These are phyloP conservation scores for Entomortierella lignicola DNA, from an alignment of 192 early-diverging fungal genomes.

Conservation along the genomic window DNA sequence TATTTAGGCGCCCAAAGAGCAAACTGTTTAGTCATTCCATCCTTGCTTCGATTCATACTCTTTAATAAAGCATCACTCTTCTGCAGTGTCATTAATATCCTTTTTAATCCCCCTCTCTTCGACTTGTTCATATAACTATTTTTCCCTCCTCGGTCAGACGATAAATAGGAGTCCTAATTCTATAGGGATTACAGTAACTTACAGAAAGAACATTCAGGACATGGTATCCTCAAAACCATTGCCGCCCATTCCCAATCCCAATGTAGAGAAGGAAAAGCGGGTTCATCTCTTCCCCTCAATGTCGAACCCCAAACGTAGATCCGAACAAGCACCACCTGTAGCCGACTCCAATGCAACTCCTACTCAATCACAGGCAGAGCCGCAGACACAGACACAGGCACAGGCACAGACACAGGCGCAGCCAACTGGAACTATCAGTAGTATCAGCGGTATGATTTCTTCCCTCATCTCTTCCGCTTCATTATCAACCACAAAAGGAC, in stretches of 20 bases:
- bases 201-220: not conserved
- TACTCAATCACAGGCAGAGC: conserved; percentile 1
- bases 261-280: conserved; percentile 18
- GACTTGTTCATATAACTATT: too few relatives aligned
- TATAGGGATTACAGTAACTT: too few relatives aligned
- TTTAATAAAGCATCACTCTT: too few relatives aligned
- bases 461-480: conserved; percentile 5
- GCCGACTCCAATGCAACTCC: not conserved
- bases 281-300: conserved; percentile 24
- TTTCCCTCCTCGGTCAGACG: too few relatives aligned
- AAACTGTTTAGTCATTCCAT: too few relatives aligned
- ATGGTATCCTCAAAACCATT: conserved; percentile 51
- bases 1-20: too few relatives aligned
- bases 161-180: too few relatives aligned
- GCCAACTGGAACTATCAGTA: not conserved
- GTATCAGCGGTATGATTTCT: conserved; percentile 6
- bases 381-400: not conserved
- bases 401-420: not conserved
- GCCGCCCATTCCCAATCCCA: conserved; percentile 37
- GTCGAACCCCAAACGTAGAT: conserved; percentile 23
- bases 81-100: too few relatives aligned
- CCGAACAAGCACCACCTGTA: not conserved
- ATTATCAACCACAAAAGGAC: not conserved
- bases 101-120: too few relatives aligned
- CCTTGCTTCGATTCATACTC: too few relatives aligned